Evolutionary conservation across 2,329 filamentous ascomycete genomes (phyloP), one percentile per base, ranked within the genome.

Genomic region (Sporothrix brunneoviolacea): DNA sequence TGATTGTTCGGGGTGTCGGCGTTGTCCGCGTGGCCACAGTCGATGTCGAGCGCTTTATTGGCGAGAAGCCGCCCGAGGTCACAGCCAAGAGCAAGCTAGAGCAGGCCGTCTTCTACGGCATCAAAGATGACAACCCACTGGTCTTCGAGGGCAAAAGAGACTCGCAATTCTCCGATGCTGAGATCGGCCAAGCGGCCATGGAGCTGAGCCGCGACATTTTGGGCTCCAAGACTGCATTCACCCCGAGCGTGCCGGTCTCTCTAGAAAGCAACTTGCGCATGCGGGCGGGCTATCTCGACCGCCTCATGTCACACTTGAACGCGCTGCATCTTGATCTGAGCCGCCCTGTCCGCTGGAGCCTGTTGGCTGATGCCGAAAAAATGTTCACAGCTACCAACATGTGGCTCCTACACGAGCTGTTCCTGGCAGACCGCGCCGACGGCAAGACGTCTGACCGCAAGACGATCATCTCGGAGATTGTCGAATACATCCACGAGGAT

Each of bases 21-120:
- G 70, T 80, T 18, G 68, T 86, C 22, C 76, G 82, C 45, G 66
- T 86, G 37, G 71, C 78, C 16, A 74, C 79, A 18, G 74, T 75
- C 8, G 78, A 84, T 45, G 69, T 80, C 40, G 75, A 80, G 55
- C 78, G 75, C 53, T 82, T 84, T 59, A 73, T 73, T 12, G 78
- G 76, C 54, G 76, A 78, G 47, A 68, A 70, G 48, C 73, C 79
- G 4, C 81, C 80, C 1, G 68, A 73, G 57, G 79, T 95, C 15
- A 91, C 87, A 1, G 86, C 88, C 7, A 93, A 89, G 68, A 88
- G 83, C 68, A 95, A 93, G 67, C 76, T 98, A 36, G 89, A 96
- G 62, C 91, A 98, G 68, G 91, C 91, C 3, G 86, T 97, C 1
- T 97, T 96, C 68, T 97, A 89, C 63, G 91, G 91, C 2, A 82